Percentiles rank a stretch among this genome's conserved stretches.
phyloP scores from a whole-genome alignment of 805 yeast species.

The Ogataea zsoltii region DNA sequence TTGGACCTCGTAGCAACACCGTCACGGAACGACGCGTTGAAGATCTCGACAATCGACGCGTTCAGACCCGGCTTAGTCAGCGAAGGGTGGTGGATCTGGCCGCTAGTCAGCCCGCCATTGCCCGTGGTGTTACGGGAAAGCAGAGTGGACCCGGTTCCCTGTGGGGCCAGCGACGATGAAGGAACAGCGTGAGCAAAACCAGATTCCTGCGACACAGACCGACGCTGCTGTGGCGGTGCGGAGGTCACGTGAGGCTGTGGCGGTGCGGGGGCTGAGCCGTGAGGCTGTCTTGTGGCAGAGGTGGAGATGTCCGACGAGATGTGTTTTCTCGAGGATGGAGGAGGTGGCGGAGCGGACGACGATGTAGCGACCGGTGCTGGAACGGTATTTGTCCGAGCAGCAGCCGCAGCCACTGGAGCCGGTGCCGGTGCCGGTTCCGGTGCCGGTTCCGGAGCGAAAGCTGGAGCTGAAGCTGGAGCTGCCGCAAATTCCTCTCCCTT shows the following conservation, averaged over 20 bases:
- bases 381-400: conserved; percentile 4
- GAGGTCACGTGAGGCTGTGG: conserved; percentile 29
- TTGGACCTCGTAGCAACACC: conserved; percentile 62
- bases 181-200: conserved; percentile 16
- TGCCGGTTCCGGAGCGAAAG: no score
- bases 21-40: conserved; percentile 71
- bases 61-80: conserved; percentile 64
- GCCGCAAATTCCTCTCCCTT: conserved; percentile 1
- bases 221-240: conserved; percentile 36
- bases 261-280: conserved; percentile 34
- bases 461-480: neutral
- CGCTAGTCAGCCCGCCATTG: conserved; percentile 34
- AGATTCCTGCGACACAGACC: conserved; percentile 15
- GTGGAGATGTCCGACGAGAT: conserved; percentile 18
- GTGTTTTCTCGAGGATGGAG: conserved; percentile 37
- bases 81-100: conserved; percentile 51
- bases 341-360: conserved; percentile 33
- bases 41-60: conserved; percentile 82
- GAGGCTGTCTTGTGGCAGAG: conserved; percentile 23
- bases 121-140: conserved; percentile 35
- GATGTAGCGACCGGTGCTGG: conserved; percentile 18
- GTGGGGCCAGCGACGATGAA: conserved; percentile 37
- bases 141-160: conserved; percentile 43
- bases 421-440: no score
- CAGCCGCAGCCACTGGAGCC: neutral